Conservation (phyloP, 495 filamentous ascomycete genomes). For the Sabuloglossum arenarium region DNA sequence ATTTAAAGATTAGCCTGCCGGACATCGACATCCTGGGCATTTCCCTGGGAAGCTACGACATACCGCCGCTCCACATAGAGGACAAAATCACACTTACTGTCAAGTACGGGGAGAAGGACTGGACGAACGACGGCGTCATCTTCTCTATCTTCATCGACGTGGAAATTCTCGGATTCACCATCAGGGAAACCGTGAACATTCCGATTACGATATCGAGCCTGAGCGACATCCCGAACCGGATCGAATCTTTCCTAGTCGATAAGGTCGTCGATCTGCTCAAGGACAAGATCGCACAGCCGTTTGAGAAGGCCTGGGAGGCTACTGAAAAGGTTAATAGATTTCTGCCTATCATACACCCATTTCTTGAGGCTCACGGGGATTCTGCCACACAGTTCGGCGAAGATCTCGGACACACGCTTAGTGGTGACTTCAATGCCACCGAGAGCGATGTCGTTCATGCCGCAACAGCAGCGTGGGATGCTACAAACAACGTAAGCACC, state of each 20-base stretch:
- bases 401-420: not conserved
- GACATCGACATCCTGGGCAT: not conserved
- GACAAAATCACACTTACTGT: not conserved
- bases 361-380: not conserved
- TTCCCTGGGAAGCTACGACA: not conserved
- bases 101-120: not conserved
- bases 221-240: not conserved
- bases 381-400: not conserved
- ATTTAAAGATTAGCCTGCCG: not conserved
- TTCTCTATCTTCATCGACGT: not conserved
- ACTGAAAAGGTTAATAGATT: not conserved
- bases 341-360: too few relatives aligned
- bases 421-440: not conserved
- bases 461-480: not conserved
- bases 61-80: not conserved
- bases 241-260: not conserved
- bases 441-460: not conserved
- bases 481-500: not conserved
- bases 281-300: not conserved
- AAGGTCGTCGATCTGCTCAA: not conserved
- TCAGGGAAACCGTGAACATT: not conserved
- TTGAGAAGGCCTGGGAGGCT: not conserved
- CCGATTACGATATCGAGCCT: not conserved
- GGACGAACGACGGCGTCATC: not conserved
- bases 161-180: not conserved